Evolutionary conservation across 306 rosid genomes (phyloP), one percentile per base, ranked within the genome.

Genomic region (Trichosanthes cucumerina): DNA sequence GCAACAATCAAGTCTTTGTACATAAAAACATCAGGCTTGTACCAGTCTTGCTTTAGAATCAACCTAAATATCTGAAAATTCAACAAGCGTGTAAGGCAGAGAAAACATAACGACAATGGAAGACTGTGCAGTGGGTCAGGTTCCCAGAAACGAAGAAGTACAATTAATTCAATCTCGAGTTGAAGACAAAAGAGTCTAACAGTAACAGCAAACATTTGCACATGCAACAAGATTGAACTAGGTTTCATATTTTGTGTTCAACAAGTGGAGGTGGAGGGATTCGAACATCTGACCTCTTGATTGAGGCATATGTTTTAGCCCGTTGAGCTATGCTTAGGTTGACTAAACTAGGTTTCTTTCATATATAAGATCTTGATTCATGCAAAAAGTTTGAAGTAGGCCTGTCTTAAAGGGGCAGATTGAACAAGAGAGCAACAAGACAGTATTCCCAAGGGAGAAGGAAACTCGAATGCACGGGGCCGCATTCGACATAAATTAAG

Each of bases 11-110:
- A 83, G 88, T 92, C 98, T 83, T 94, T 94, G 18, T 94, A 94
- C 26, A 94, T 44, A 78, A 1, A 92, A 24, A 80, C 81, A 86
- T 95, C 93, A 24, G 97, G 90, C 78, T 82, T 86, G 88, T 92
- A 91, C 98, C 97, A 95, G 28, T 91, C 97, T 84, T 92, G 97
- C 87, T 82, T 95, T 47, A 80, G 93, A 39, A 89, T 89, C 84
- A 92, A 91, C 78, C 78, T 80, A 85, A 94, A 92, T 66, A 88
- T 59, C 96, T 92, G 89, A 75, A 83, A 87, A 77, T 71, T 28
- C 78, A 81, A 76, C 49, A 2, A 86, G 79, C 71, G 73, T 44
- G 58, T 84, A 77, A 87, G 77, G 77, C 43, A 84, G 84, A 59
- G 36, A 4, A 56, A 39, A 64, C 59, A 66, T 33, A 23, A 10